Evolutionary conservation across 495 filamentous ascomycete genomes (phyloP), one percentile per base, ranked within the genome.

Genomic region (Neurospora sp.): DNA sequence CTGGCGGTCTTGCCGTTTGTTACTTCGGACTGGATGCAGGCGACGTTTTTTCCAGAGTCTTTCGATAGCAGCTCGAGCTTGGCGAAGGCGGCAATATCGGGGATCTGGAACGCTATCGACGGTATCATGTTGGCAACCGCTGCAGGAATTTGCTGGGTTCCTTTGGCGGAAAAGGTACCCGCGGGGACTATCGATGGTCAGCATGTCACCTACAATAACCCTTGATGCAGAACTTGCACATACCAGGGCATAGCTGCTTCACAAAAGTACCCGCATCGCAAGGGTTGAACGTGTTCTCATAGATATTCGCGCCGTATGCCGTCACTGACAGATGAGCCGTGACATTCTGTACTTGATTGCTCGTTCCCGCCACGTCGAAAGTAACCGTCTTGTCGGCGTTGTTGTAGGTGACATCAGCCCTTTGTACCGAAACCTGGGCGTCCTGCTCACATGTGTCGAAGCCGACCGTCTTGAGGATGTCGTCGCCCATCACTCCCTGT

Each of bases 51-150:
- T 35, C 84, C 86, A 17, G 82, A 85, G 20, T 31, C 22, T 10
- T 90, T 87, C 20, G 91, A 84, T 70, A 86, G 89, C 5, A 99
- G 85, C 74, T 93, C 82, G 72, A 99, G 80, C 48, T 90, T 94
- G 42, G 93, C 96, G 81, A 92, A 83, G 41, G 95, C 94, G 65
- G 94, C 93, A 70, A 99, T 88, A 82, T 99, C 93, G 35, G 96
- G 96, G 42, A 99, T 85, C 71, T 88, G 87, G 82, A 98, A 99
- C 4, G 96, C 96, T 75, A 99, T 97, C 0, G 90, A 86, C 9
- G 96, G 96, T 70, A 99, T 95, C 79, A 92, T 80, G 72, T 84
- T 87, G 20, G 91, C 90, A 78, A 89, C 94, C 48, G 87, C 76
- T 0, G 85, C 74, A 4, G 96, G 93, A 37, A 99, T 92, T 12